Conservation (phyloP, 2,329 filamentous ascomycete species). For the Pseudopyricularia cyperi region DNA sequence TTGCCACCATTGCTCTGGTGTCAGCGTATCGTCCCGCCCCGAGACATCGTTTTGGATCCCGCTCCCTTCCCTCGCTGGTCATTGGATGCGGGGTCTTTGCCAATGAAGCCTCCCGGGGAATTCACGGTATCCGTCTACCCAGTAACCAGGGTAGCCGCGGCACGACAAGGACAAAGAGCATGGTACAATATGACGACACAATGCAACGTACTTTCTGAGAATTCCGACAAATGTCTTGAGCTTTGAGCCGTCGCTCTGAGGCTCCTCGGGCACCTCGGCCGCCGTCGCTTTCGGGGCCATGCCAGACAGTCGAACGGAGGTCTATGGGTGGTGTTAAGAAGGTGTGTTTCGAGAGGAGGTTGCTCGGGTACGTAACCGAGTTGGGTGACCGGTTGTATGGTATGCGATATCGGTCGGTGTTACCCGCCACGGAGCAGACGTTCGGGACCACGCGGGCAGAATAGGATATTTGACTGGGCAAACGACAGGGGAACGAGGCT, state of each 20-base stretch:
- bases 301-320: not conserved
- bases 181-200: not conserved
- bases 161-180: not conserved
- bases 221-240: conserved; percentile 80
- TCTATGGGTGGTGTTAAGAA: not conserved
- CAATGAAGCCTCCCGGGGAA: not conserved
- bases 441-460: no score
- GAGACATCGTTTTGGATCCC: not conserved
- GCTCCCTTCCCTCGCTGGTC: not conserved
- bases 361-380: not conserved
- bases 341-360: not conserved
- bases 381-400: no score
- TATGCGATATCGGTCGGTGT: no score
- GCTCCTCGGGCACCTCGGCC: conserved; percentile 22
- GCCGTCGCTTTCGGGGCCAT: not conserved
- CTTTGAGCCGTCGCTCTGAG: conserved; percentile 70
- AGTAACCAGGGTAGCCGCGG: not conserved
- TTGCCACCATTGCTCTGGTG: no score
- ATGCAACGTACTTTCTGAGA: conserved; percentile 59
- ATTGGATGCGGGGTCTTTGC: not conserved
- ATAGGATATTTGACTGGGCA: no score
- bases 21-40: no score
- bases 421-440: no score
- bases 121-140: not conserved
- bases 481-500: no score